A percentile compares a stretch with the other conserved stretches of the same genome.
Evolutionary conservation across 768 basidiomycete species (phyloP).

Genomic region (Rhodotorula kratochvilovae): DNA sequence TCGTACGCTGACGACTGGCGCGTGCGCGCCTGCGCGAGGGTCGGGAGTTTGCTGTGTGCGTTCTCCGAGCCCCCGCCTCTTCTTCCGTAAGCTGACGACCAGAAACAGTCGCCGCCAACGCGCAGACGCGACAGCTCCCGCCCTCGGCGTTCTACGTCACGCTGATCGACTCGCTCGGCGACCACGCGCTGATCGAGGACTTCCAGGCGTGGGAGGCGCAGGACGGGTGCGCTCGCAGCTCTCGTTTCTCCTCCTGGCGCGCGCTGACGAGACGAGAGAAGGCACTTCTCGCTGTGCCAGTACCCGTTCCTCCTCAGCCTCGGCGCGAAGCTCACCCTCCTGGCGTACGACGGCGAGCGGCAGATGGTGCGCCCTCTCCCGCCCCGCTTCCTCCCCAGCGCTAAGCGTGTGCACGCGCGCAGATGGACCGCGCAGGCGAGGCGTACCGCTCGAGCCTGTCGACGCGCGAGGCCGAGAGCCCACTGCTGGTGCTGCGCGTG

Average conservation of each 20-base stretch:
- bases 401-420: too few species aligned
- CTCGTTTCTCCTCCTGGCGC: neutral
- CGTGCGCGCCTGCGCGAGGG: slow-evolving; percentile 4
- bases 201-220: slow-evolving; percentile 21
- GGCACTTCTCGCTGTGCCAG: slow-evolving; percentile 30
- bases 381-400: too few species aligned
- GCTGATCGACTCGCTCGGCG: slow-evolving; percentile 30
- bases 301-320: slow-evolving; percentile 39
- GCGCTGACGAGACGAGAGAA: neutral
- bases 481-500: slow-evolving; percentile 16
- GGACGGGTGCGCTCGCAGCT: neutral
- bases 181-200: slow-evolving; percentile 8
- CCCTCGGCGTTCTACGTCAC: slow-evolving; percentile 28
- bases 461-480: neutral
- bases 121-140: neutral
- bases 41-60: slow-evolving; percentile 23
- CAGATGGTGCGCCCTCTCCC: slow-evolving; percentile 24
- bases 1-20: slow-evolving; percentile 23
- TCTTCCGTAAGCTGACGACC: neutral
- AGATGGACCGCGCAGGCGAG: slow-evolving; percentile 10
- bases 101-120: neutral
- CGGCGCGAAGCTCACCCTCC: slow-evolving; percentile 32
- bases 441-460: slow-evolving; percentile 11
- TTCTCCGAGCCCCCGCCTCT: neutral
- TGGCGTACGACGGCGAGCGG: slow-evolving; percentile 28